Conservation (phyloP, 805 yeast species). For the Ogataea pilisensis region DNA sequence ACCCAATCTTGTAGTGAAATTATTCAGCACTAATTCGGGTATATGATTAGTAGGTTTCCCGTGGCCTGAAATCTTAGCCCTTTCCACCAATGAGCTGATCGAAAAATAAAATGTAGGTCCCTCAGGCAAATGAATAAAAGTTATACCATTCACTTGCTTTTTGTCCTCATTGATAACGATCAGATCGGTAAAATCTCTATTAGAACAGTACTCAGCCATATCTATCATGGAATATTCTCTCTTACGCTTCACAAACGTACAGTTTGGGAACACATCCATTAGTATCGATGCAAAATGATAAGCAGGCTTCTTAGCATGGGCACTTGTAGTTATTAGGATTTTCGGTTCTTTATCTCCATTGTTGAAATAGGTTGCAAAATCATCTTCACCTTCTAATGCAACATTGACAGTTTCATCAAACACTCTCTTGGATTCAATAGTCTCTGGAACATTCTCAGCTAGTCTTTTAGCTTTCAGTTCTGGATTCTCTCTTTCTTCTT, state of each 20-base stretch:
- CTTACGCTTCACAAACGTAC: constrained; percentile 83
- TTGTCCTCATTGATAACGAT: constrained; percentile 92
- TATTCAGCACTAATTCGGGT: constrained; percentile 89
- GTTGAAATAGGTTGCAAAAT: constrained; percentile 55
- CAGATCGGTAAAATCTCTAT: constrained; percentile 83
- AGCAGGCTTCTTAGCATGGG: constrained; percentile 79
- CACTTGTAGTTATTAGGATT: constrained; percentile 84
- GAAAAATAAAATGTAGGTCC: constrained; percentile 96
- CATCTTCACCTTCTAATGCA: constrained; percentile 60
- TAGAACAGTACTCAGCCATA: constrained; percentile 77
- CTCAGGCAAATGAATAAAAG: constrained; percentile 88
- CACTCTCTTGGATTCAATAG: constrained; percentile 79
- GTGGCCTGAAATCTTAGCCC: constrained; percentile 76
- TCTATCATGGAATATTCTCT: constrained; percentile 80
- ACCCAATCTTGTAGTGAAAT: constrained; percentile 90
- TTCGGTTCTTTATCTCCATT: constrained; percentile 63
- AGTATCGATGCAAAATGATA: constrained; percentile 86
- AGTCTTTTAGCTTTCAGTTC: constrained; percentile 77
- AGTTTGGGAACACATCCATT: constrained; percentile 79
- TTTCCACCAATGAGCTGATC: constrained; percentile 68
- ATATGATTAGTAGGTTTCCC: constrained; percentile 87
- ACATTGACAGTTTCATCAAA: constrained; percentile 75
- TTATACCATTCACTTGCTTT: constrained; percentile 84
- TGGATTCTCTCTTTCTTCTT: constrained; percentile 80
- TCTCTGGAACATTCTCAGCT: constrained; percentile 70